phyloP scores from a whole-genome alignment of 306 rosid species.

The Cicer arietinum region DNA sequence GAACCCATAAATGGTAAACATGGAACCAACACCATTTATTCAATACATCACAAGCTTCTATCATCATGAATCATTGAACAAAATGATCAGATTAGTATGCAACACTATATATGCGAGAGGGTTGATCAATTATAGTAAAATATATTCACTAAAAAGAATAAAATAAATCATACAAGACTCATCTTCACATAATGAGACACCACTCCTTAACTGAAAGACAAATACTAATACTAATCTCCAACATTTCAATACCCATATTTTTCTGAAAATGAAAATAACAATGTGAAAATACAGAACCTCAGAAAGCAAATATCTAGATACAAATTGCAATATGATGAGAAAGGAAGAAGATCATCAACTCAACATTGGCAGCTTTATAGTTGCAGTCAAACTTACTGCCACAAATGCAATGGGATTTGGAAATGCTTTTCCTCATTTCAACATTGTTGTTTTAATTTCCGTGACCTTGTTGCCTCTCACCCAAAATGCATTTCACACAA shows the following conservation, averaged over 20 bases:
- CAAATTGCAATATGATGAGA: neutral
- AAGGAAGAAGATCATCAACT: neutral
- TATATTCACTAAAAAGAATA: neutral
- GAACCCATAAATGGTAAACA: neutral
- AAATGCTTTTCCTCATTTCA: slow-evolving; percentile 40
- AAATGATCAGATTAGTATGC: neutral
- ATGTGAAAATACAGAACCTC: neutral
- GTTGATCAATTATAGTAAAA: slow-evolving; percentile 14
- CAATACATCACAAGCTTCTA: neutral
- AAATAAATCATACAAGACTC: neutral
- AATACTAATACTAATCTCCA: neutral
- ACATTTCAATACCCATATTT: slow-evolving; percentile 5
- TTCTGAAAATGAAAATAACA: neutral
- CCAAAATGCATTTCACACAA: slow-evolving; percentile 45
- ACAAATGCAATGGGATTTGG: neutral
- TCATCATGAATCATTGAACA: neutral
- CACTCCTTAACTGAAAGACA: neutral
- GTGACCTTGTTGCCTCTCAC: slow-evolving; percentile 31
- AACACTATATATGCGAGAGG: neutral
- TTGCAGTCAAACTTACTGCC: too few species aligned
- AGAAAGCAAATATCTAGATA: slow-evolving; percentile 20
- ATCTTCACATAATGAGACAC: slow-evolving; percentile 5
- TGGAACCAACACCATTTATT: neutral
- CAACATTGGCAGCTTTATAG: neutral
- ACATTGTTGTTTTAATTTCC: neutral